These are phyloP conservation scores for Mycena sanguinolenta DNA, from an alignment of 768 basidiomycete genomes.

Conservation along the genomic window DNA sequence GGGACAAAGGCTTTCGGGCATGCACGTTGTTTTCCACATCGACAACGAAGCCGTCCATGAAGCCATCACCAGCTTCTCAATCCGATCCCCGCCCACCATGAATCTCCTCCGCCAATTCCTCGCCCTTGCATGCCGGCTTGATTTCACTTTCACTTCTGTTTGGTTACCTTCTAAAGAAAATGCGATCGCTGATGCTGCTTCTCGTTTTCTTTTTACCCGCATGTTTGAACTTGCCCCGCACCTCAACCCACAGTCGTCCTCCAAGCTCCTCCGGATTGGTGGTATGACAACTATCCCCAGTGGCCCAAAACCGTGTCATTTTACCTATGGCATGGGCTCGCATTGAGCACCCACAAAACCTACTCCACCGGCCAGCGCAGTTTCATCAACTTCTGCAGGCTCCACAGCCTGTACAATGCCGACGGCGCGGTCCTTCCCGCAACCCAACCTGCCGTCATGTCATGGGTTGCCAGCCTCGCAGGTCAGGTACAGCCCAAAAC, in stretches of 20 bases:
- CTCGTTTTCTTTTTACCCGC: conserved; percentile 14
- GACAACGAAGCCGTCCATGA: not conserved
- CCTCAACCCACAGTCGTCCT: conserved; percentile 14
- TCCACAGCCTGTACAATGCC: not conserved
- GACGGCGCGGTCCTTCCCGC: not conserved
- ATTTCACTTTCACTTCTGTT: not conserved
- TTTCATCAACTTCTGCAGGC: too few relatives aligned
- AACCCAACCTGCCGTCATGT: not conserved
- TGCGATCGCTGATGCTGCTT: conserved; percentile 17
- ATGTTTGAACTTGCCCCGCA: conserved; percentile 8
- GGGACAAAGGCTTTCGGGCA: not conserved
- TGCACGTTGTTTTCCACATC: conserved; percentile 17
- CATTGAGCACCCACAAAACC: too few relatives aligned
- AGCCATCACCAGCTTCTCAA: not conserved
- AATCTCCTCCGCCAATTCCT: not conserved
- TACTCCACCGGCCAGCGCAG: too few relatives aligned
- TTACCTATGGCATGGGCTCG: too few relatives aligned
- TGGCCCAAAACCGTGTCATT: too few relatives aligned
- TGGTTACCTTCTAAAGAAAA: conserved; percentile 10
- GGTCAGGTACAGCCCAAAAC: too few relatives aligned
- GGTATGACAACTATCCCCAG: too few relatives aligned
- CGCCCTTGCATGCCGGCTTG: too few relatives aligned
- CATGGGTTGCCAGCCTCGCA: not conserved
- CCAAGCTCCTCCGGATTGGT: too few relatives aligned
- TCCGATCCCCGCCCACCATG: not conserved